Conservation (phyloP, 768 basidiomycete genomes). For the Leccinellum rugosiceps region DNA sequence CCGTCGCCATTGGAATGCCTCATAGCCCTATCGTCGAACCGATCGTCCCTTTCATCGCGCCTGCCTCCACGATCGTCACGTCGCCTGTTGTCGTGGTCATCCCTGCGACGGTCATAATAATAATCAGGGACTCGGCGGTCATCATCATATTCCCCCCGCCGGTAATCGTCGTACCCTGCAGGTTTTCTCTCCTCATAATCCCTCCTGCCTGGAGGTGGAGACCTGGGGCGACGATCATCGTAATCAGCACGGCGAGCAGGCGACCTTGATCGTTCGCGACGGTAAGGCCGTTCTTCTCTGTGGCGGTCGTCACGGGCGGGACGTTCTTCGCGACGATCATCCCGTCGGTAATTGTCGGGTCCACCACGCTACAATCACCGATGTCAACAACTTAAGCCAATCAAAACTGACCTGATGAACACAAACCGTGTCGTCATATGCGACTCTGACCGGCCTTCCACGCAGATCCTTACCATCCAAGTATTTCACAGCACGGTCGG, state of each 20-base stretch:
- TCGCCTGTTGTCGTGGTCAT: slow-evolving; percentile 55
- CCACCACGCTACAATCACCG: slow-evolving; percentile 50
- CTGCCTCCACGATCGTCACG: slow-evolving; percentile 70
- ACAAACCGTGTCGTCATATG: slow-evolving; percentile 59
- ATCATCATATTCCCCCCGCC: slow-evolving; percentile 78
- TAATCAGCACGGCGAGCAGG: slow-evolving; percentile 69
- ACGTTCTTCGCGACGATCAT: slow-evolving; percentile 64
- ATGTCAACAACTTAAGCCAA: background rate
- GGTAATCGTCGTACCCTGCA: slow-evolving; percentile 90
- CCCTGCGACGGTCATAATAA: slow-evolving; percentile 87
- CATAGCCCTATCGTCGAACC: slow-evolving; percentile 70
- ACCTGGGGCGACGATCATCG: slow-evolving; percentile 80
- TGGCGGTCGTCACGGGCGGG: slow-evolving; percentile 52
- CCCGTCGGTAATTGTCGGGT: slow-evolving; percentile 72
- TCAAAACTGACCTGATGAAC: background rate
- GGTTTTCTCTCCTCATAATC: slow-evolving; percentile 82
- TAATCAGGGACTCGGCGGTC: slow-evolving; percentile 80
- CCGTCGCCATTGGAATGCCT: slow-evolving; percentile 77
- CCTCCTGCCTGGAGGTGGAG: slow-evolving; percentile 71
- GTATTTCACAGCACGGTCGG: slow-evolving; percentile 88
- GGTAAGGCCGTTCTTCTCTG: slow-evolving; percentile 50
- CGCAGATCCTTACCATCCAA: slow-evolving; percentile 86
- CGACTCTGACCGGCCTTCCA: slow-evolving; percentile 74
- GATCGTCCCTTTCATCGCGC: slow-evolving; percentile 83
- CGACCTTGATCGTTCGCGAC: slow-evolving; percentile 83